Base-by-base conservation (phyloP, 225 moss, liverwort and hornwort genomes). In the Bryoerythrophyllum caledonicum region DNA sequence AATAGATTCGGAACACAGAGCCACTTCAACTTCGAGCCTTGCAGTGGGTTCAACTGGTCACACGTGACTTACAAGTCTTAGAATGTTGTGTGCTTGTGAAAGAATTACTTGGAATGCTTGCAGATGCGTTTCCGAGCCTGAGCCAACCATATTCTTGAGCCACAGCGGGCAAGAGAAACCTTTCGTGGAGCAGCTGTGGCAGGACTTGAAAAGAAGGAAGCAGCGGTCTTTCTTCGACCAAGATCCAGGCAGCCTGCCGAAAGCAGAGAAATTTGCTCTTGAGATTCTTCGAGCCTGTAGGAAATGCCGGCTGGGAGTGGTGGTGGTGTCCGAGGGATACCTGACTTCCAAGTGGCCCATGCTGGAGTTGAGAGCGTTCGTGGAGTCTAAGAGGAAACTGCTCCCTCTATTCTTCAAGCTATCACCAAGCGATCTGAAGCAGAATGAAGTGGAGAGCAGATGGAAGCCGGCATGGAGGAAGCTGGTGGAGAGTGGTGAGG, bases 311-410 rank as follows among this genome's bases (percentile, higher is more conserved):
- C n/a, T 73, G 49, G 49, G n/a, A 35, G 62, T 63, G 12, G 49
- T 73, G 12, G 51, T 73, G 19, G 21, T 38, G 19, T 62, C 63
- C 0, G 11, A 40, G 63, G 21, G n/a, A 1, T 63, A 63, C 21
- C 9, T 74, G 73, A 64, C 64, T 34, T 74, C 74, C 23, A 74
- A 74, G 37, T 52, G 64, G 63, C 53, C 64, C 13, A 54, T 74
- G 37, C 8, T 37, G 20, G 51, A 74, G 10, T 38, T 74, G 23
- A 41, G 7, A 3, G 24, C 11, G 6, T 64, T 64, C 24, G 41
- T 41, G 7, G 24, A 64, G 11, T n/a, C 0, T 10, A 4, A 35
- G 8, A 9, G 10, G 43, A 65, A 16, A 44, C 8, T 65, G 2
- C 15, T 65, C 7, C 25, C 43, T 6, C 16, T 65, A 1, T 65